These are phyloP conservation scores for Monosporozyma solicola DNA, from an alignment of 805 yeast species.

Conservation along the genomic window DNA sequence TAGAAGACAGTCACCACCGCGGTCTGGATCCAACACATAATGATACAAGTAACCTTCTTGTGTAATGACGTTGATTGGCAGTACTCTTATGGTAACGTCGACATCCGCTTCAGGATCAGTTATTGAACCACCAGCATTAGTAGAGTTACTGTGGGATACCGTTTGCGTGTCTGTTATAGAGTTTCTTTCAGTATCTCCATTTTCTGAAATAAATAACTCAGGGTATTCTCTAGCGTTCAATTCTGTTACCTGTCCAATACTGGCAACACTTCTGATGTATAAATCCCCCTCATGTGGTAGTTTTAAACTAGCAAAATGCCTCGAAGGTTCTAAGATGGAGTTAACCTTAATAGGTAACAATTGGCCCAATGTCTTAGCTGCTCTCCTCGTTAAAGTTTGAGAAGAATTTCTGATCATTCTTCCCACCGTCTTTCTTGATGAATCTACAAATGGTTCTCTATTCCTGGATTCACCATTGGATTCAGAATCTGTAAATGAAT, in stretches of 20 bases:
- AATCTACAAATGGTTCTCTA: conserved; percentile 53
- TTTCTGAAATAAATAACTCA: conserved; percentile 16
- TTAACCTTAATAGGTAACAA: conserved; percentile 67
- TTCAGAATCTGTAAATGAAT: background rate
- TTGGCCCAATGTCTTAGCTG: conserved; percentile 86
- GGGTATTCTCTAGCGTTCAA: conserved; percentile 23
- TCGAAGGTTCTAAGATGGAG: conserved; percentile 76
- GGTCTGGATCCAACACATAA: conserved; percentile 71
- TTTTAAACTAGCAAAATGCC: conserved; percentile 87
- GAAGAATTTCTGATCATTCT: conserved; percentile 70
- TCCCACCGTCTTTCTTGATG: conserved; percentile 62
- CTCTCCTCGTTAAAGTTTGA: conserved; percentile 65
- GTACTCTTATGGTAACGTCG: conserved; percentile 25
- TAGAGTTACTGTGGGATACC: background rate
- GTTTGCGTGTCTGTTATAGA: background rate
- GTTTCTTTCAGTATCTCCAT: conserved; percentile 1
- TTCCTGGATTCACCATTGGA: background rate
- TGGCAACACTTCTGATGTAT: conserved; percentile 15
- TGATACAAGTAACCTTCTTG: conserved; percentile 73
- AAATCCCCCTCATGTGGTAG: conserved; percentile 38
- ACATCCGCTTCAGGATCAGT: conserved; percentile 2
- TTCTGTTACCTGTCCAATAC: conserved; percentile 31
- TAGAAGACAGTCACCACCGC: conserved; percentile 89
- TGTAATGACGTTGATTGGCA: conserved; percentile 56
- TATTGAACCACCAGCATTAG: background rate